Base-by-base conservation (phyloP, 2,329 filamentous ascomycete species). In the Cercospora zeae-maydis region DNA sequence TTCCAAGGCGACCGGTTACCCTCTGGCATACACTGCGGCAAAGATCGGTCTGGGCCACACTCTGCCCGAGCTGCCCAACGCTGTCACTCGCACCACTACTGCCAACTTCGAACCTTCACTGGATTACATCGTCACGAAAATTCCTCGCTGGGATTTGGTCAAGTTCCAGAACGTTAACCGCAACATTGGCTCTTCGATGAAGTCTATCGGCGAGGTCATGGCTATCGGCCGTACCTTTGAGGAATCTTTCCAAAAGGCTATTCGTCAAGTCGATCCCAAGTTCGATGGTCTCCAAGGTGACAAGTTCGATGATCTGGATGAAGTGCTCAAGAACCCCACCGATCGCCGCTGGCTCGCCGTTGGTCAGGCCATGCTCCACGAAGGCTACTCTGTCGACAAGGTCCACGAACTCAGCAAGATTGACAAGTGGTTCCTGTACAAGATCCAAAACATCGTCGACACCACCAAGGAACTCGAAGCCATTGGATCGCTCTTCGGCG, bases 91-190 rank as follows among this genome's bases (percentile, higher is more conserved):
- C 83, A 98, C 95, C 11, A 99, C 95, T 16, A 98, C 95, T 8
- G 95, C 95, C 75, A 98, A 98, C 84, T 99, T 99, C 76, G 95
- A 99, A 79, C 95, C 95, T 58, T 96, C 91, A 66, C 82, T 99
- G 68, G 95, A 99, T 75, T 99, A 99, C 78, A 92, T 99, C 69
- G 95, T 99, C 69, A 96, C 92, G 71, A 99, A 99, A 84, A 98
- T 99, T 72, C 95, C 95, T 72, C 88, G 95, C 74, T 99, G 95
- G 95, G 95, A 99, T 83, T 79, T 99, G 75, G 88, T 91, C 83
- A 99, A 99, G 82, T 99, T 99, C 84, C 93, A 98, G 81, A 93
- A 98, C 73, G 95, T 99, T 68, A 96, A 96, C 83, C 90, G 95
- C 65, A 91, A 96, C 75, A 98, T 99, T 75, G 95, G 95, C 71